A percentile compares a stretch with the other conserved stretches of the same genome.
Evolutionary conservation across 805 yeast genomes (phyloP).

Genomic region (Myxozyma geophila): DNA sequence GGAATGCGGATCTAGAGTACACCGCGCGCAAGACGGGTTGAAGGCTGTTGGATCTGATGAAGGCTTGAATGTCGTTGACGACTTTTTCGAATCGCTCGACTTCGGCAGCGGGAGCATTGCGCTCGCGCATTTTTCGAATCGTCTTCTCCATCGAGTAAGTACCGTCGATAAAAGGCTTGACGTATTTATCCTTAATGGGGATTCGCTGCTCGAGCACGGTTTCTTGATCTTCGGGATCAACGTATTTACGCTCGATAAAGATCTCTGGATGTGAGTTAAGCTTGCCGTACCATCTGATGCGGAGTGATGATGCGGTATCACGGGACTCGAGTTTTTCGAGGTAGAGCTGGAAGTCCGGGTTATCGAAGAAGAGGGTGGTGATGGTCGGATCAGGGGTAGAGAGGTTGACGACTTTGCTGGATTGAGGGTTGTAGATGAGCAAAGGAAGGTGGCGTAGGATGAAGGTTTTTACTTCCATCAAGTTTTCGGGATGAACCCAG

Average conservation of each 20-base stretch:
- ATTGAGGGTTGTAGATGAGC: constrained; percentile 67
- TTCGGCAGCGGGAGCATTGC: constrained; percentile 55
- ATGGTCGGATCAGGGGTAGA: constrained; percentile 70
- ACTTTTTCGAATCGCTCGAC: constrained; percentile 59
- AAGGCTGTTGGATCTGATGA: constrained; percentile 65
- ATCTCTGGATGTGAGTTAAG: constrained; percentile 77
- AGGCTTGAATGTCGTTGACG: constrained; percentile 63
- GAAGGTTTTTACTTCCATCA: constrained; percentile 97
- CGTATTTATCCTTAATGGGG: constrained; percentile 76
- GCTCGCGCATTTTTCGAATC: constrained; percentile 64
- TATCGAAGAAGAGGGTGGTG: constrained; percentile 87
- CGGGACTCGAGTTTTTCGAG: constrained; percentile 68
- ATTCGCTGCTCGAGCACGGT: constrained; percentile 58
- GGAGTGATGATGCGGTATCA: constrained; percentile 63
- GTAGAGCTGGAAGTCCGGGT: constrained; percentile 78
- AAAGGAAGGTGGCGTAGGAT: constrained; percentile 93
- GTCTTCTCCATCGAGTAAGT: constrained; percentile 56
- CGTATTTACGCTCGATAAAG: constrained; percentile 76
- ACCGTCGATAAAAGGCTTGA: constrained; percentile 71
- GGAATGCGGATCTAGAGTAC: constrained; percentile 92
- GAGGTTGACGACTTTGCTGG: constrained; percentile 46
- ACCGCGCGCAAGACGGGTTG: constrained; percentile 87
- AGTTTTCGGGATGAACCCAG: constrained; percentile 96
- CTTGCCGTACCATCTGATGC: constrained; percentile 91
- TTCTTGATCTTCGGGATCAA: constrained; percentile 46